phyloP scores from a whole-genome alignment of 345 rosid species.

The Geranium brycei region DNA sequence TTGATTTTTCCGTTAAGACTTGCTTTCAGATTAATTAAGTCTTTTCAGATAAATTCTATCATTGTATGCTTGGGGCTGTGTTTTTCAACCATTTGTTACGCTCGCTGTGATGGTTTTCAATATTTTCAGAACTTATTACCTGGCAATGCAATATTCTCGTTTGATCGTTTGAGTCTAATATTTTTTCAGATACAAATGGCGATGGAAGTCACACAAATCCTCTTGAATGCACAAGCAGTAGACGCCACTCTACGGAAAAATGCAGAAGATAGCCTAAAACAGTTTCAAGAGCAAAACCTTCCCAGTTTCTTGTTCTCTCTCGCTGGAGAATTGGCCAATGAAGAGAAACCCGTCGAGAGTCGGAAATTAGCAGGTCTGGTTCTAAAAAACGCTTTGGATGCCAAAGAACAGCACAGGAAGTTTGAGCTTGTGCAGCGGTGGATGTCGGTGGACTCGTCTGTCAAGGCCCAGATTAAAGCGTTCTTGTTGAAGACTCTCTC shows the following conservation, averaged over 20 bases:
- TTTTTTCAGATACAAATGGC: slow-evolving; percentile 6
- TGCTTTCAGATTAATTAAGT: too few relatives aligned
- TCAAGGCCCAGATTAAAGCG: slow-evolving; percentile 28
- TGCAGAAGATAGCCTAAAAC: slow-evolving; percentile 34
- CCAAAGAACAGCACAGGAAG: slow-evolving; percentile 37
- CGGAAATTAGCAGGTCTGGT: slow-evolving; percentile 37
- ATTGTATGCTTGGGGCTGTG: too few relatives aligned
- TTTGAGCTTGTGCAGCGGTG: slow-evolving; percentile 34
- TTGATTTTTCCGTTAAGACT: too few relatives aligned
- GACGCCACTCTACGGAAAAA: slow-evolving; percentile 32
- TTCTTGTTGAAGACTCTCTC: slow-evolving; percentile 29
- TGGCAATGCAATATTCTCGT: neutral
- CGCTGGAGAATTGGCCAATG: slow-evolving; percentile 31
- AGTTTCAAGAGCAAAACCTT: slow-evolving; percentile 35
- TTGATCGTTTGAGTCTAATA: neutral
- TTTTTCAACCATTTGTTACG: neutral
- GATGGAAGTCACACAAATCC: slow-evolving; percentile 39
- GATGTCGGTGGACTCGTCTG: slow-evolving; percentile 24
- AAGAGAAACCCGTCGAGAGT: slow-evolving; percentile 37
- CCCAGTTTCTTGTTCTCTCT: slow-evolving; percentile 31
- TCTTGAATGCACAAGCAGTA: slow-evolving; percentile 39
- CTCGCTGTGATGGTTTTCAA: neutral
- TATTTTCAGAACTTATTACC: neutral
- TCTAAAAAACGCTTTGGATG: slow-evolving; percentile 37
- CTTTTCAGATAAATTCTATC: too few relatives aligned